Evolutionary conservation across 202 grass and related monocot species (phyloP), one percentile per base, ranked within the genome.

Genomic region (Brachypodium distachyon): DNA sequence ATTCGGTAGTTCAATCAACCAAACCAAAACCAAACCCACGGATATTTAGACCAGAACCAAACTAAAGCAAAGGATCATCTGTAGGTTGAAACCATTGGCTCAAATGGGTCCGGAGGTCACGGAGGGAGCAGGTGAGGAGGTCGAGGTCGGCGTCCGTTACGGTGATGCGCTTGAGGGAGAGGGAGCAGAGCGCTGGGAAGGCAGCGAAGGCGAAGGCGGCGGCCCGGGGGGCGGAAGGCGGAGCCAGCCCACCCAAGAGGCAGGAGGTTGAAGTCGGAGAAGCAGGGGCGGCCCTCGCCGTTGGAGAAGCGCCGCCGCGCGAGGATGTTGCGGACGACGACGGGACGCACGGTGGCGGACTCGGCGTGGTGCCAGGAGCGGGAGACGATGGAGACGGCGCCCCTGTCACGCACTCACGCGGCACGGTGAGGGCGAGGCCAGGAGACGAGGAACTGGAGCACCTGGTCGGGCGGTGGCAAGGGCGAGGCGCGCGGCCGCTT

Each of bases 101-200:
- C 13, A 5, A 46, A 46, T 46, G 43, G 43, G 7, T 46, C n/a
- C n/a, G n/a, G n/a, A n/a, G n/a, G n/a, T n/a, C n/a, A n/a, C n/a
- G 79, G 39, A 81, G 81, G n/a, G 70, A 73, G 74, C 65, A 68
- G 3, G 84, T 61, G 43, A 95, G 57, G 37, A 95, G 82, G 41
- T 83, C 60, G 54, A 98, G 91, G 86, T 98, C 91, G 65, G 81
- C 81, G 76, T 98, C 83, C 12, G 80, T 84, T 67, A 95, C 77
- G 38, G 96, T 86, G 72, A 98, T 80, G 70, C 91, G 91, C 85
- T 95, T 95, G 77, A 95, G 91, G 25, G 68, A 82, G 53, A 98
- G 80, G 38, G 90, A 89, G 25, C 74, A 21, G 74, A 98, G 75
- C 4, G 41, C 76, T 7, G 84, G 87, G 87, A 85, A 90, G 46